Base-by-base conservation (phyloP, 768 basidiomycete genomes). In the Amanita phalloides region DNA sequence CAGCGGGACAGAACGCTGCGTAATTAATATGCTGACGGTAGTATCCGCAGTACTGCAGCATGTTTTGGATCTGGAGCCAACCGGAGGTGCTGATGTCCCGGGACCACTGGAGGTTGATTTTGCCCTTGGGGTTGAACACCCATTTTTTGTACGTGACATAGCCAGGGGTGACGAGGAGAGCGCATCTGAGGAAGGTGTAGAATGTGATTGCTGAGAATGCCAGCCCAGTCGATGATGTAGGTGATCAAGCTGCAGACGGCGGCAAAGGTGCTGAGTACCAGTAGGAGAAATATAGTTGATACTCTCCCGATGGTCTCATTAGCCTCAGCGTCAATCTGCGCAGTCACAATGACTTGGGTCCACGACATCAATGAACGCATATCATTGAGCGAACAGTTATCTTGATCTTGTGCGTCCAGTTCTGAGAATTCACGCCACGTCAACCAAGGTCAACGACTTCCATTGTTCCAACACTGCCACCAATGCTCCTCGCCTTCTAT, bases 151-250 rank as follows among this genome's bases (percentile, higher is more conserved):
- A 91, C 36, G 85, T 80, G 60, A 84, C 64, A 66, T 91, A 91
- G 0, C 88, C 87, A 0, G 88, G 88, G 0, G 77, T 70, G 62
- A 87, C 73, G 62, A 90, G 74, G 51, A 88, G 68, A 11, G 71
- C 79, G 63, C 88, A 91, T 43, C 84, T 76, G 37, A 84, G 64
- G 65, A 88, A 86, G 57, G 85, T 74, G 69, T 88, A 90, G 48
- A 83, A 64, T 35, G 86, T 85, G 56, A 90, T 91, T 91, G 60
- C 89, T 78, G 25, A 91, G 69, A 62, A 90, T 79, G 30, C 88
- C 88, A 21, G 86, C 74, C 77, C 82, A 88, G 45, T 88, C 88
- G 60, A 90, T 67, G 49, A 86, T 58, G 20, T 84, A 77, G 30
- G 85, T 86, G 58, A 86, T 62, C 32, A 85, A 61, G 49, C 77